Base-by-base conservation (phyloP, 2,329 filamentous ascomycete genomes). In the Diaporthe citriasiana region DNA sequence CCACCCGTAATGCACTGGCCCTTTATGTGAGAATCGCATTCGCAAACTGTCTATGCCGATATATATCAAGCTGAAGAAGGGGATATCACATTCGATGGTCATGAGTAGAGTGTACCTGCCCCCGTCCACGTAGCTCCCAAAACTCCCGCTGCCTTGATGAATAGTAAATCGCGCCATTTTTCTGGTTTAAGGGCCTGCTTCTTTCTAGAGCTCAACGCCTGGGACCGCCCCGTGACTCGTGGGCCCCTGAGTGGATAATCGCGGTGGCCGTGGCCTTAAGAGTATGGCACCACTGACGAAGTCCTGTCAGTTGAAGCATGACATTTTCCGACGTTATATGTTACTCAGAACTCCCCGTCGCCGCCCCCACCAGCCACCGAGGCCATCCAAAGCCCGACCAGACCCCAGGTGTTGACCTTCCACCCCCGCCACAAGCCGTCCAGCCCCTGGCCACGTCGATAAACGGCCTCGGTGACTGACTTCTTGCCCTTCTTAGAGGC, bases 341-440 rank as follows among this genome's bases (percentile, higher is more conserved):
- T 19, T 4, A 33, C 38, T 82, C 81, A 91, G 74, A 91, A 91
- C 80, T 91, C 88, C 71, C 89, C 90, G 75, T 91, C 90, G 42
- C 90, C 90, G 33, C 89, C 89, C 55, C 86, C 88, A 13, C 90
- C 90, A 59, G 93, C 83, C 33, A 93, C 87, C 47, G 90, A 89
- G 33, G 92, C 92, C 10, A 91, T 90, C 93, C 93, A 95, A 13
- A 95, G 87, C 12, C 93, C 93, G 15, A 94, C 90, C 9, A 95
- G 82, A 0, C 93, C 93, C 92, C 93, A 94, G 86, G 93, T 94
- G 74, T 91, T 93, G 50, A 94, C 92, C 81, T 93, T 91, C 92
- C 93, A 95, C 0, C 93, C 93, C 42, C 93, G 85, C 88, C 92
- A 93, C 17, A 94, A 84, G 0, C 93, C 93, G 55, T 91, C 86